Conservation (phyloP, 345 rosid genomes). For the Hevea brasiliensis region DNA sequence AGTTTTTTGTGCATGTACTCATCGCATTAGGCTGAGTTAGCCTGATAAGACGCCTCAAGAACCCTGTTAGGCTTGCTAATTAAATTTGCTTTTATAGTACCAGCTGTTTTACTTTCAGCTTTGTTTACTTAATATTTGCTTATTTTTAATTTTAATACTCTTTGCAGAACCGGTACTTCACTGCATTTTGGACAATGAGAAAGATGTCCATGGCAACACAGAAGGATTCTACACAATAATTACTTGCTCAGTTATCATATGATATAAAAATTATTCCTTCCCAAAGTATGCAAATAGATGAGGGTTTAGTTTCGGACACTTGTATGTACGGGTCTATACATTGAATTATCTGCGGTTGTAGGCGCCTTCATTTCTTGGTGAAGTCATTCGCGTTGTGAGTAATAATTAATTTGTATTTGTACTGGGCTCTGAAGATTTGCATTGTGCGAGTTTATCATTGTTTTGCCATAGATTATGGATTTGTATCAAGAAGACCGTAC, state of each 20-base stretch:
- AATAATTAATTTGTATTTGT: too few relatives aligned
- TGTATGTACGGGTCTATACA: background rate
- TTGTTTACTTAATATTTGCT: background rate
- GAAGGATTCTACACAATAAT: conserved; percentile 9
- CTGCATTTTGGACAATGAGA: conserved; percentile 90
- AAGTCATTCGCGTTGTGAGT: too few relatives aligned
- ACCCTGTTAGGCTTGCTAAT: background rate
- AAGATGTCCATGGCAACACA: conserved; percentile 37
- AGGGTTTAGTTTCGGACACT: background rate
- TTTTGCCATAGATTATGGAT: too few relatives aligned
- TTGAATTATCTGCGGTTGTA: too few relatives aligned
- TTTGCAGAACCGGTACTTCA: conserved; percentile 69
- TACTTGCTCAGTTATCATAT: background rate
- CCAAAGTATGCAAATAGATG: background rate
- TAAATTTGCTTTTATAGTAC: background rate
- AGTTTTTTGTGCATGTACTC: too few relatives aligned
- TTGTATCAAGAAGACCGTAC: too few relatives aligned
- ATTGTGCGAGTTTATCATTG: too few relatives aligned
- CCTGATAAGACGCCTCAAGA: background rate
- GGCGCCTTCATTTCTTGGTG: background rate
- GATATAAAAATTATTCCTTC: background rate
- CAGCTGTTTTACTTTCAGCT: background rate
- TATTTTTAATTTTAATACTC: background rate
- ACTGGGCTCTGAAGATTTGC: too few relatives aligned
- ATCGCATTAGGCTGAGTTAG: too few relatives aligned